Evolutionary conservation across 768 basidiomycete genomes (phyloP).

Genomic region (Russula virescens): DNA sequence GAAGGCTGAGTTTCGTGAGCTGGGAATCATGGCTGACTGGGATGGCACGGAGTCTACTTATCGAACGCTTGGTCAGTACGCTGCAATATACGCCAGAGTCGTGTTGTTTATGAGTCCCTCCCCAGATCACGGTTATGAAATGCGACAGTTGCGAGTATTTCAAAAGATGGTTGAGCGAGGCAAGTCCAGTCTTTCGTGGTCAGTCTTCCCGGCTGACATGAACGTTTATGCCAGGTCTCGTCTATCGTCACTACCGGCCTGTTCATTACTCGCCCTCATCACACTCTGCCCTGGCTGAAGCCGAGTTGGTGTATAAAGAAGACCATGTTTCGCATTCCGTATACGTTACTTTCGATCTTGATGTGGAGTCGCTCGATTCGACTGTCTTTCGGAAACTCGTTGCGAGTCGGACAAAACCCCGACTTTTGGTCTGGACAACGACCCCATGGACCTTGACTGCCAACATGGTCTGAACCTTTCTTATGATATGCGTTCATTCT

Average conservation of each 20-base stretch:
- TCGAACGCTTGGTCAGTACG: conserved; percentile 67
- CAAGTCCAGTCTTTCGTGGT: conserved; percentile 26
- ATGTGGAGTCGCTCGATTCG: conserved; percentile 28
- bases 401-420: conserved; percentile 33
- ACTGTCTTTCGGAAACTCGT: conserved; percentile 33
- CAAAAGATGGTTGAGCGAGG: conserved; percentile 85
- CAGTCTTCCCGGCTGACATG: background rate
- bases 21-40: conserved; percentile 95
- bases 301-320: conserved; percentile 87
- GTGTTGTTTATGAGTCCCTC: background rate
- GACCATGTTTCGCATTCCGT: conserved; percentile 84
- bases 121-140: conserved; percentile 80
- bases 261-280: conserved; percentile 96
- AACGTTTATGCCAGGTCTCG: conserved; percentile 50
- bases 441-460: conserved; percentile 96
- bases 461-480: conserved; percentile 65
- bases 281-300: conserved; percentile 89
- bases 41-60: conserved; percentile 58
- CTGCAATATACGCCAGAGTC: background rate
- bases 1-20: conserved; percentile 67
- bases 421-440: conserved; percentile 89
- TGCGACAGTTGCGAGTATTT: conserved; percentile 81
- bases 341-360: conserved; percentile 75
- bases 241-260: conserved; percentile 82
- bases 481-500: background rate